These are phyloP conservation scores for Exophiala xenobiotica DNA, from an alignment of 2,329 filamentous ascomycete species.

Conservation along the genomic window DNA sequence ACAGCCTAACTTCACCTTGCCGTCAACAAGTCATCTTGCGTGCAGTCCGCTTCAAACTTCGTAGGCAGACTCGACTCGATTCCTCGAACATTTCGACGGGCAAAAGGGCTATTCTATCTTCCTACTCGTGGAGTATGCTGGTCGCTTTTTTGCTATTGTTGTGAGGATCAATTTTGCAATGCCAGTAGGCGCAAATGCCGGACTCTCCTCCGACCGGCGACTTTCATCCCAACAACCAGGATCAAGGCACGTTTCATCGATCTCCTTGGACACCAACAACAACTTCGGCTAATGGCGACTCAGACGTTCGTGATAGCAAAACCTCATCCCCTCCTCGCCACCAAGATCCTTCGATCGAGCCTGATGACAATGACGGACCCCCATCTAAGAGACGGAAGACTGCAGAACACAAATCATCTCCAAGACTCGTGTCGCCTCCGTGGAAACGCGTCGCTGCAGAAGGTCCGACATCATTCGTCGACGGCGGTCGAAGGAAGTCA, in stretches of 20 bases:
- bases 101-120: conserved; percentile 37
- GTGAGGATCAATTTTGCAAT: conserved; percentile 30
- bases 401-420: conserved; percentile 39
- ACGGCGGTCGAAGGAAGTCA: conserved; percentile 61
- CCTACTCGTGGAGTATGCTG: conserved; percentile 38
- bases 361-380: conserved; percentile 37
- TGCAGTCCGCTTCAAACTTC: conserved; percentile 48
- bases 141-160: conserved; percentile 21
- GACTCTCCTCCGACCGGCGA: conserved; percentile 25
- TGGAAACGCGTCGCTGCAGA: conserved; percentile 87
- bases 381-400: conserved; percentile 49
- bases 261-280: background rate
- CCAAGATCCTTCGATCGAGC: conserved; percentile 8
- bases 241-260: conserved; percentile 24
- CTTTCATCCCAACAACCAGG: conserved; percentile 19
- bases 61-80: conserved; percentile 35
- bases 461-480: conserved; percentile 80
- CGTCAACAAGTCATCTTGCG: conserved; percentile 40
- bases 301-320: conserved; percentile 12
- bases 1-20: conserved; percentile 18
- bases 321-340: conserved; percentile 8
- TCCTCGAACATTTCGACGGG: conserved; percentile 43
- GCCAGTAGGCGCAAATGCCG: conserved; percentile 29
- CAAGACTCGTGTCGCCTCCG: conserved; percentile 68
- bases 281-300: conserved; percentile 4